Evolutionary conservation across 495 filamentous ascomycete species (phyloP).

Genomic region (Penicillium psychrofluorescens): DNA sequence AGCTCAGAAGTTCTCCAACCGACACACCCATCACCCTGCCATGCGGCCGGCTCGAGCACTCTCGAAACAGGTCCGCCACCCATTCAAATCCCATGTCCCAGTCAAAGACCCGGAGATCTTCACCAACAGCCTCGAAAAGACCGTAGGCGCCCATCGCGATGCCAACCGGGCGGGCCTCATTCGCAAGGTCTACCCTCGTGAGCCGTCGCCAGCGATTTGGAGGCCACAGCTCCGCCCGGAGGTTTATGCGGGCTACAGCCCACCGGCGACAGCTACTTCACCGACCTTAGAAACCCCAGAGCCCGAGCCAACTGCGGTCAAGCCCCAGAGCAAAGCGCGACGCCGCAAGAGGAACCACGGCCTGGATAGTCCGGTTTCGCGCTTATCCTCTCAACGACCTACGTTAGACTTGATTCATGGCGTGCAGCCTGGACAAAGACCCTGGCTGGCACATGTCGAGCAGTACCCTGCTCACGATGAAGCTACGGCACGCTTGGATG

Average conservation of each 20-base stretch:
- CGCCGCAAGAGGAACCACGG: background rate
- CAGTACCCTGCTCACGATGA: slow-evolving; percentile 2
- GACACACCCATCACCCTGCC: slow-evolving; percentile 5
- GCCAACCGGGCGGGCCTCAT: slow-evolving; percentile 39
- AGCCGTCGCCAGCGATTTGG: slow-evolving; percentile 10
- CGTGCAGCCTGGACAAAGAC: slow-evolving; percentile 11
- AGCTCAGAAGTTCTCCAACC: too few species aligned
- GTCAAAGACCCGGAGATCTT: slow-evolving; percentile 20
- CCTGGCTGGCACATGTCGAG: slow-evolving; percentile 24
- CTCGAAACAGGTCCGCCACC: slow-evolving; percentile 5
- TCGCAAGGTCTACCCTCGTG: slow-evolving; percentile 21
- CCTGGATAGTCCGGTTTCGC: too few species aligned
- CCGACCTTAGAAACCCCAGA: background rate
- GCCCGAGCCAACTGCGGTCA: background rate
- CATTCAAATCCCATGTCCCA: slow-evolving; percentile 5
- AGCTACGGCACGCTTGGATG: slow-evolving; percentile 23
- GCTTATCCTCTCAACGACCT: too few species aligned
- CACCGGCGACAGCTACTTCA: slow-evolving; percentile 2
- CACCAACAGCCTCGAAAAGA: slow-evolving; percentile 32
- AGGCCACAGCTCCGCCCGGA: slow-evolving; percentile 15
- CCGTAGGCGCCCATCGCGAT: slow-evolving; percentile 45
- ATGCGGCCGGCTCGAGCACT: slow-evolving; percentile 17
- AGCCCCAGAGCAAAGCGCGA: background rate
- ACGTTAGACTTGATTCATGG: too few species aligned
- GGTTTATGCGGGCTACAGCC: slow-evolving; percentile 12